These are phyloP conservation scores for Fulvia fulva DNA, from an alignment of 2,329 filamentous ascomycete species.

Conservation along the genomic window DNA sequence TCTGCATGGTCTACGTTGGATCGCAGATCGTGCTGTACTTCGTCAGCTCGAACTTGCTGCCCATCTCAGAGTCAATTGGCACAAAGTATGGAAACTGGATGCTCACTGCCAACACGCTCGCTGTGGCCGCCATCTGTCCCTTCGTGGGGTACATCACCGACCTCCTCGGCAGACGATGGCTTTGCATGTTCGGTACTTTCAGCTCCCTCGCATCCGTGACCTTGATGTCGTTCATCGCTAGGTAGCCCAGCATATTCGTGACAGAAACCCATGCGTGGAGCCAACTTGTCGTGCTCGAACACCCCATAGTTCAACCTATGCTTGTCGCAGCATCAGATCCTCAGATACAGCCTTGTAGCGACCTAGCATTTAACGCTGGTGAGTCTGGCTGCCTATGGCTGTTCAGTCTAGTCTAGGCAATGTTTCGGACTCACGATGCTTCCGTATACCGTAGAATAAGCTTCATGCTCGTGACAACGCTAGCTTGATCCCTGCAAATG, in stretches of 20 bases:
- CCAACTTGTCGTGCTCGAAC: too few species aligned
- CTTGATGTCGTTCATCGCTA: background rate
- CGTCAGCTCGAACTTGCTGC: constrained; percentile 16
- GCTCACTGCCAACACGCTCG: constrained; percentile 22
- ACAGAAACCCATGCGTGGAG: background rate
- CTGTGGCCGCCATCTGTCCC: constrained; percentile 24
- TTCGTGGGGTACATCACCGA: constrained; percentile 24
- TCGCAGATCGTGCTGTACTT: constrained; percentile 25
- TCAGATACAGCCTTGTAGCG: too few species aligned
- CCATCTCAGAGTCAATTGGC: constrained; percentile 15
- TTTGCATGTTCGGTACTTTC: constrained; percentile 18
- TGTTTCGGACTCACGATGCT: too few species aligned
- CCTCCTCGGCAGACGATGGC: constrained; percentile 19
- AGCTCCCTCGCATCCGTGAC: too few species aligned
- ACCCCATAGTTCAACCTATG: too few species aligned
- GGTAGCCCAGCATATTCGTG: background rate
- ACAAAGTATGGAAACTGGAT: constrained; percentile 21
- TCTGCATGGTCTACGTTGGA: constrained; percentile 23
- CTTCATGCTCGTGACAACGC: too few species aligned
- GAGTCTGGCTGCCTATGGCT: too few species aligned
- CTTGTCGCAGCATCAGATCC: too few species aligned
- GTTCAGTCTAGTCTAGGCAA: too few species aligned
- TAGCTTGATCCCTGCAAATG: too few species aligned
- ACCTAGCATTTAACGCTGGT: too few species aligned
- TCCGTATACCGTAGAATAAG: too few species aligned